Conservation (phyloP, 2,329 filamentous ascomycete genomes). For the Juglanconis oblonga region DNA sequence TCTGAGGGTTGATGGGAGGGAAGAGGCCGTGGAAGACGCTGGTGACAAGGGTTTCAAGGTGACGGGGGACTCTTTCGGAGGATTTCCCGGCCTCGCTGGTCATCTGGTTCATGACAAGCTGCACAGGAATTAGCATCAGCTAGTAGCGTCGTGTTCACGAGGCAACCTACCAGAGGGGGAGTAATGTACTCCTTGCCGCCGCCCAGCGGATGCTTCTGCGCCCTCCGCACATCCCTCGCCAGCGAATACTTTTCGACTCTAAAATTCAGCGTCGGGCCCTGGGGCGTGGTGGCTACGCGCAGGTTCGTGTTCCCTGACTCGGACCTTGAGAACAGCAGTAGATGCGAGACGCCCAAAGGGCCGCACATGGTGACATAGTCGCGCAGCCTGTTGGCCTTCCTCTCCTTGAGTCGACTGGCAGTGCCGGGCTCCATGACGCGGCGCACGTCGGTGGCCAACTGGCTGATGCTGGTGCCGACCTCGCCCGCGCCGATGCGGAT, state of each 20-base stretch:
- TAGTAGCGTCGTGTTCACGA: no score
- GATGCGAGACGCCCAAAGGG: constrained; percentile 86
- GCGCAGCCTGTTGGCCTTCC: constrained; percentile 79
- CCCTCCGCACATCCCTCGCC: constrained; percentile 82
- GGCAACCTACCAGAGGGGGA: constrained; percentile 66
- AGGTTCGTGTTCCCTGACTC: constrained; percentile 89
- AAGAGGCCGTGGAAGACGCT: constrained; percentile 96
- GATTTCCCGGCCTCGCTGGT: constrained; percentile 60
- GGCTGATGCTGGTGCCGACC: constrained; percentile 85
- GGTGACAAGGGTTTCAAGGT: constrained; percentile 88
- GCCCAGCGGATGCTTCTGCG: constrained; percentile 77
- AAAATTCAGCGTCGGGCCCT: constrained; percentile 92
- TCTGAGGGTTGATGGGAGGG: constrained; percentile 89
- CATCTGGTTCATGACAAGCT: constrained; percentile 99
- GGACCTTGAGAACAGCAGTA: constrained; percentile 90
- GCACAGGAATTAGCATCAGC: constrained; percentile 24
- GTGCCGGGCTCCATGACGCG: constrained; percentile 95
- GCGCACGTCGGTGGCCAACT: constrained; percentile 87
- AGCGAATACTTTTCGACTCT: constrained; percentile 92
- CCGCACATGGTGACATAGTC: constrained; percentile 97
- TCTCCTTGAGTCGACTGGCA: constrained; percentile 82
- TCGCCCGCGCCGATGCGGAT: constrained; percentile 94
- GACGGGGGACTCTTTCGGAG: constrained; percentile 76
- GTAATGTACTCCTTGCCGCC: constrained; percentile 83
- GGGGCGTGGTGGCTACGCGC: constrained; percentile 79